These are phyloP conservation scores for Yamadazyma pseudoaaseri DNA, from an alignment of 1,139 yeast species.

Conservation along the genomic window DNA sequence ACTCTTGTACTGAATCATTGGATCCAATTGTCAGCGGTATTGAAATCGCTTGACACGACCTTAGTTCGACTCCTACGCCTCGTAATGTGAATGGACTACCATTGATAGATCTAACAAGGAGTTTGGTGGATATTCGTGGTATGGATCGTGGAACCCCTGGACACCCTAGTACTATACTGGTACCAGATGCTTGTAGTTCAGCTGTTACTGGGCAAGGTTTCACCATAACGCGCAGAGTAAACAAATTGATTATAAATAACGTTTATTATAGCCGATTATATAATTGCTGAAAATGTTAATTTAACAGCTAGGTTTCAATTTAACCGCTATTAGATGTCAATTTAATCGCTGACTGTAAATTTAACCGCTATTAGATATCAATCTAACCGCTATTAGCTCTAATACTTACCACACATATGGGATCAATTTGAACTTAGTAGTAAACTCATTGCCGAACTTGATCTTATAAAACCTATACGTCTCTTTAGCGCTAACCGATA, in stretches of 20 bases:
- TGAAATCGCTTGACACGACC: slow-evolving; percentile 38
- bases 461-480: slow-evolving; percentile 51
- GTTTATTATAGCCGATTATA: no score
- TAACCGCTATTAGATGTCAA: no score
- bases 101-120: slow-evolving; percentile 38
- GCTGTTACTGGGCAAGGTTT: slow-evolving; percentile 32
- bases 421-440: slow-evolving; percentile 12
- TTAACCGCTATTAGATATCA: no score
- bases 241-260: no score
- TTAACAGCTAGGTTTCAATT: no score
- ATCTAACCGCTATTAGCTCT: no score
- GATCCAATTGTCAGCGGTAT: slow-evolving; percentile 44
- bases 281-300: no score
- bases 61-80: slow-evolving; percentile 36
- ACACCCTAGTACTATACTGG: slow-evolving; percentile 54
- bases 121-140: slow-evolving; percentile 46
- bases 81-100: slow-evolving; percentile 41
- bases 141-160: slow-evolving; percentile 64
- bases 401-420: slow-evolving; percentile 15
- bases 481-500: slow-evolving; percentile 63
- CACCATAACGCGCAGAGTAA: slow-evolving; percentile 9
- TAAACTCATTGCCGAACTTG: slow-evolving; percentile 22
- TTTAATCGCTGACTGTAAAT: no score
- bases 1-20: slow-evolving; percentile 37
- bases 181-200: slow-evolving; percentile 44